A percentile compares a stretch with the other conserved stretches of the same genome.
Conservation (phyloP, 2,329 filamentous ascomycete species). For the Juglanconis sp. region DNA sequence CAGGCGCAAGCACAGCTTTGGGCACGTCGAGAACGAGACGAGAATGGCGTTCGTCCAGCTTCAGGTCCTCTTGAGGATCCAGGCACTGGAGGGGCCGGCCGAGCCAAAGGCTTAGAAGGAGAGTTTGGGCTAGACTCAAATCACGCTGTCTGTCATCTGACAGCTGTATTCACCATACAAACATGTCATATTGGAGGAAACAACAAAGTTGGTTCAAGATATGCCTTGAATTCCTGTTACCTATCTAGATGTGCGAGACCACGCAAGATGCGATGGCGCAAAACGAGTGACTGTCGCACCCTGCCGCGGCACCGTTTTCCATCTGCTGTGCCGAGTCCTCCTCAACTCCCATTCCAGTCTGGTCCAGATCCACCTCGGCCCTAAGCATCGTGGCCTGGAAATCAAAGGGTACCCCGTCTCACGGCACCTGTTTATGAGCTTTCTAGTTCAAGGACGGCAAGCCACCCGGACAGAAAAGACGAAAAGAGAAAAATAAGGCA, state of each 20-base stretch:
- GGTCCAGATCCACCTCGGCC: background rate
- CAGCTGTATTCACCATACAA: too few species aligned
- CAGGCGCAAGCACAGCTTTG: slow-evolving; percentile 12
- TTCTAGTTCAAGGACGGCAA: slow-evolving; percentile 6
- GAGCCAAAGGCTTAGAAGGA: background rate
- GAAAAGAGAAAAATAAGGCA: background rate
- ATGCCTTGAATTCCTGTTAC: slow-evolving; percentile 16
- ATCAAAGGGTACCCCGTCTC: background rate
- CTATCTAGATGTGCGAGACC: slow-evolving; percentile 15
- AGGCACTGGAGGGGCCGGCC: background rate
- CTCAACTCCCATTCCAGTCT: slow-evolving; percentile 2
- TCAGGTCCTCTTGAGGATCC: background rate
- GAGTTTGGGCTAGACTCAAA: background rate
- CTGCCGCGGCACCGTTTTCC: background rate
- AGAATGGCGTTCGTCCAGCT: slow-evolving; percentile 15
- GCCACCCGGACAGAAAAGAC: background rate
- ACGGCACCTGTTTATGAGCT: background rate
- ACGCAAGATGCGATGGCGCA: slow-evolving; percentile 6
- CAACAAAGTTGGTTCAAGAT: slow-evolving; percentile 1
- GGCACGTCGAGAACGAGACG: slow-evolving; percentile 20
- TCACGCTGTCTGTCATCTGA: background rate
- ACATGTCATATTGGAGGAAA: background rate
- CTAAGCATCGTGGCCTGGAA: background rate
- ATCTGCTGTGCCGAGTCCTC: background rate
- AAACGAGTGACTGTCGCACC: background rate